Percentiles rank a stretch among this genome's conserved stretches.
These are phyloP conservation scores for Corylus americana DNA, from an alignment of 306 rosid genomes.

Conservation along the genomic window DNA sequence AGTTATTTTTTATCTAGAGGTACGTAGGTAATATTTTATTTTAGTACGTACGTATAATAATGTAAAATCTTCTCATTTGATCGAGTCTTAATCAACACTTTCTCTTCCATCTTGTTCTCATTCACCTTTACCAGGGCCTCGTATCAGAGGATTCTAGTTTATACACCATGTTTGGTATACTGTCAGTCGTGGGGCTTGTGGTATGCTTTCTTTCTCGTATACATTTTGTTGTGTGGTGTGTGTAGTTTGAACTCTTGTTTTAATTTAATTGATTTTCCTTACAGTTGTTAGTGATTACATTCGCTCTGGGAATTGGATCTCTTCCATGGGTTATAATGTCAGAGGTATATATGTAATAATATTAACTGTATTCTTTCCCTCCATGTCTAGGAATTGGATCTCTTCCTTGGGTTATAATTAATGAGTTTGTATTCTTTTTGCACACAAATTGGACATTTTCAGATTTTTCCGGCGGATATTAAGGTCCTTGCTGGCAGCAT, in stretches of 20 bases:
- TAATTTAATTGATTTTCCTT: slow-evolving; percentile 16
- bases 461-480: slow-evolving; percentile 76
- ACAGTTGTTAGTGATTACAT: slow-evolving; percentile 59
- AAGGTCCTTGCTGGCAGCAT: slow-evolving; percentile 80
- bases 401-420: too few species aligned
- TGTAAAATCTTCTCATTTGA: background rate
- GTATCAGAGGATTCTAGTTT: slow-evolving; percentile 43
- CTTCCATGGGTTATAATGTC: slow-evolving; percentile 94
- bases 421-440: background rate
- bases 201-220: slow-evolving; percentile 38
- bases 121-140: slow-evolving; percentile 37
- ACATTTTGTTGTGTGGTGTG: background rate
- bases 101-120: slow-evolving; percentile 7
- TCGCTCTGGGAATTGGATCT: slow-evolving; percentile 81
- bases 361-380: background rate
- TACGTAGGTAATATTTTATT: slow-evolving; percentile 20
- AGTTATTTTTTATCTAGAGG: slow-evolving; percentile 67
- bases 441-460: slow-evolving; percentile 20
- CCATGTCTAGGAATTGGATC: background rate
- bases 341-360: slow-evolving; percentile 49
- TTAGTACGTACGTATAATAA: background rate
- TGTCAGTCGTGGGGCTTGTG: slow-evolving; percentile 74
- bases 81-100: slow-evolving; percentile 12
- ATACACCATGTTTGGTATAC: slow-evolving; percentile 43
- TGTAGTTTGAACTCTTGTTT: background rate